These are phyloP conservation scores for Lipomyces kockii DNA, from an alignment of 805 yeast species.

Conservation along the genomic window DNA sequence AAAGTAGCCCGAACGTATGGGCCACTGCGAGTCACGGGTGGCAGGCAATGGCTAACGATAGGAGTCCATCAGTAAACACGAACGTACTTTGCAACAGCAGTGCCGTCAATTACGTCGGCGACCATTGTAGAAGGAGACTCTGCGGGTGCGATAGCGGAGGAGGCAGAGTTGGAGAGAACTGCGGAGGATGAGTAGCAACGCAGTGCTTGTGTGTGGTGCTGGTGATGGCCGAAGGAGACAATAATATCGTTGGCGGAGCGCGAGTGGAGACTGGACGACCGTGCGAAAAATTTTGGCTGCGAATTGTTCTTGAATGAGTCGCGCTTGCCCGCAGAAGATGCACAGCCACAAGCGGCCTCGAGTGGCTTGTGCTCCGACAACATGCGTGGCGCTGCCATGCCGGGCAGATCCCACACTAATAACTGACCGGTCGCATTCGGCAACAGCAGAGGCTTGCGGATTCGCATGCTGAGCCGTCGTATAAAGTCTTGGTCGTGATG, in stretches of 20 bases:
- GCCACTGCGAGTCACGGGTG: not conserved
- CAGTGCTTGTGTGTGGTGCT: not conserved
- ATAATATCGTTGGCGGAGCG: not conserved
- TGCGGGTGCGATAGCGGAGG: not conserved
- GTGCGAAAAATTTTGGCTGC: not conserved
- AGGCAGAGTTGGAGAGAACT: not conserved
- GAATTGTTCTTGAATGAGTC: not conserved
- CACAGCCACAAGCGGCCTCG: not conserved
- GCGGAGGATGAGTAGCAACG: conserved; percentile 4
- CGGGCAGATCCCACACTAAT: not conserved
- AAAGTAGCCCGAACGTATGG: not conserved
- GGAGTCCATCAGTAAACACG: not conserved
- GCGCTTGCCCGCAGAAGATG: not conserved
- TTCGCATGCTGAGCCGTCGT: not conserved
- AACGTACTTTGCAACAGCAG: conserved; percentile 55
- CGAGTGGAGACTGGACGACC: not conserved
- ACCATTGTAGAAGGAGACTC: conserved; percentile 30
- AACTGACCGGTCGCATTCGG: not conserved
- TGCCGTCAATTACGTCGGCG: conserved; percentile 62
- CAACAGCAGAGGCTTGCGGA: not conserved
- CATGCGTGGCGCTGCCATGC: not conserved
- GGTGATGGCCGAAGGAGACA: not conserved
- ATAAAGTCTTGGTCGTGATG: not conserved
- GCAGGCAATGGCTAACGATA: not conserved
- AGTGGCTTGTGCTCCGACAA: not conserved